Evolutionary conservation across 192 early-diverging fungal species (phyloP), one percentile per base, ranked within the genome.

Genomic region (Umbelopsis vinacea): DNA sequence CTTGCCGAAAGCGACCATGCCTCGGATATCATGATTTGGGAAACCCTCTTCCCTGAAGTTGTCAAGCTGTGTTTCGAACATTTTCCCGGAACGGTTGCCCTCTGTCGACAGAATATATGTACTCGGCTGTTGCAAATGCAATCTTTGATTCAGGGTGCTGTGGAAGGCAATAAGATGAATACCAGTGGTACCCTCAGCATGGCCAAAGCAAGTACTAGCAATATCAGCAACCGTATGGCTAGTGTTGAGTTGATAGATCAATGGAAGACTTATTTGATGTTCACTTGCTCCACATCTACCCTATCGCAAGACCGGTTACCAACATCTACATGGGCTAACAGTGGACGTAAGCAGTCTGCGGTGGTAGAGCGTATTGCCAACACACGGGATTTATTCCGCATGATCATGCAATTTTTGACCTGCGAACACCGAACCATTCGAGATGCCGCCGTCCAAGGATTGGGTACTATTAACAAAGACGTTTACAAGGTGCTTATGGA

Each of bases 201-300:
- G 79, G 17, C 79, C 33, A 85, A 80, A 55, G 70, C 71, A 33
- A 71, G 46, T 40, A 48, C 57, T 11, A 50, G 11, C 75, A 73
- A 21, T 19, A 82, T 83, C 33, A 80, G 67, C 2, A 79, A 72
- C 2, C 74, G 80, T 15, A 66, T 85, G 0, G 86, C 84, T 9
- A 88, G 77, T 8, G 76, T 85, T 38, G 91, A 88, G 29, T 83
- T 94, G 22, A 80, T 96, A 43, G 85, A 87, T 8, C 91, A 94
- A 74, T 96, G 92, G 93, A 80, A 84, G 38, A 80, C 87, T 2
- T 93, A 90, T 79, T 73, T 94, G 2, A 86, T 87, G 3, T 91
- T 90, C 76, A 90, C 89, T 1, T 92, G 87, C 46, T 88, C 91
- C 2, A 91, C 87, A 22, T 89, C 92, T 55, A 83, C 76, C 22